phyloP scores from a whole-genome alignment of 495 filamentous ascomycete species.

The Aspergillus kassunensis region DNA sequence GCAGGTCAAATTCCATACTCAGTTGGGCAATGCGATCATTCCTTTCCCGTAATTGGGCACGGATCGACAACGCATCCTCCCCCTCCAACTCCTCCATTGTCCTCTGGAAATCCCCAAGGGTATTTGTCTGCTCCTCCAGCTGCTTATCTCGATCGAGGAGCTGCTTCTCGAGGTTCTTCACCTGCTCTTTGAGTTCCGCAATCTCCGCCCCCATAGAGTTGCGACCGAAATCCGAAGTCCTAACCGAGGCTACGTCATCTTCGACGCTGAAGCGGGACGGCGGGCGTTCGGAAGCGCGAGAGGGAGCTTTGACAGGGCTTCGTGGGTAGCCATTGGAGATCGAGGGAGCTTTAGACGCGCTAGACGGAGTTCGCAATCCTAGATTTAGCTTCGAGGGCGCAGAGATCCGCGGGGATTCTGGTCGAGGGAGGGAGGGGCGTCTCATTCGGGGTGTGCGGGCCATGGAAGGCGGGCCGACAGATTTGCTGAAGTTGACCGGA shows the following conservation, averaged over 20 bases:
- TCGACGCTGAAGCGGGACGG: constrained; percentile 40
- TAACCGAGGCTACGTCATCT: constrained; percentile 31
- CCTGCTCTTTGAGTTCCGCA: constrained; percentile 56
- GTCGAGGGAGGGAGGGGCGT: constrained; percentile 72
- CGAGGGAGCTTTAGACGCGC: constrained; percentile 27
- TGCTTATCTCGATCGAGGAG: constrained; percentile 82
- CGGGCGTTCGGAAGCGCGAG: constrained; percentile 41
- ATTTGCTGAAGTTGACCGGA: constrained; percentile 70
- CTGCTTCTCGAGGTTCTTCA: constrained; percentile 59
- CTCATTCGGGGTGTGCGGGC: constrained; percentile 52
- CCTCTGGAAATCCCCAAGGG: constrained; percentile 59
- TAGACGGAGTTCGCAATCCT: constrained; percentile 46
- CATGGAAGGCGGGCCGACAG: constrained; percentile 74
- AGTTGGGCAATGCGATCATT: constrained; percentile 93
- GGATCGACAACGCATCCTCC: constrained; percentile 71
- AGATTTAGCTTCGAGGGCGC: constrained; percentile 53
- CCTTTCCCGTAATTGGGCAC: constrained; percentile 82
- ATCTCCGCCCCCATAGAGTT: constrained; percentile 42
- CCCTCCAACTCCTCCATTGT: constrained; percentile 64
- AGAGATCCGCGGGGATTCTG: constrained; percentile 68
- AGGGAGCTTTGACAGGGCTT: constrained; percentile 42
- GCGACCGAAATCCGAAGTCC: constrained; percentile 43
- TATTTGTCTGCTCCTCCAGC: constrained; percentile 77
- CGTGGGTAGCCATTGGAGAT: constrained; percentile 32
- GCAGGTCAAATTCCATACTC: constrained; percentile 90